A percentile compares a stretch with the other conserved stretches of the same genome.
Conservation (phyloP, 495 filamentous ascomycete species). For the Podospora sp. region DNA sequence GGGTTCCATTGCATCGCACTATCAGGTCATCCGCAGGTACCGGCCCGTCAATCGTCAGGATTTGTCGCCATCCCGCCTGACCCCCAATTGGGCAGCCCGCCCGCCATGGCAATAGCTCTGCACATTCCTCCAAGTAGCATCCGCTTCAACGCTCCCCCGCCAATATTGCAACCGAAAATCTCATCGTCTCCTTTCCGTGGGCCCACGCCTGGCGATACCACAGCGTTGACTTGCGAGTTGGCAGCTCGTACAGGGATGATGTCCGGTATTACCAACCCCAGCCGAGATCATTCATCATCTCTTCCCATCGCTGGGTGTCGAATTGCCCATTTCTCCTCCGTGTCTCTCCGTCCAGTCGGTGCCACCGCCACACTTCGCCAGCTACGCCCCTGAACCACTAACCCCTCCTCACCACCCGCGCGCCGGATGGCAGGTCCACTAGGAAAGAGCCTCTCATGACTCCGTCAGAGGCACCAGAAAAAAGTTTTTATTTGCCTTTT, state of each 20-base stretch:
- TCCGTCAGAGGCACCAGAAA: too few species aligned
- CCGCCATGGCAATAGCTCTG: background rate
- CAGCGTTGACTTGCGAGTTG: background rate
- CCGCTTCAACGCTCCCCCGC: conserved; percentile 1
- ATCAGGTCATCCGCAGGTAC: background rate
- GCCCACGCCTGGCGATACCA: too few species aligned
- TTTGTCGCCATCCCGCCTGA: background rate
- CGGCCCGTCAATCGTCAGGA: background rate
- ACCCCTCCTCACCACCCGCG: background rate
- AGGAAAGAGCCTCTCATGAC: background rate
- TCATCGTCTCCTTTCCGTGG: background rate
- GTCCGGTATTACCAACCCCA: conserved; percentile 5
- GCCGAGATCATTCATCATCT: conserved; percentile 13
- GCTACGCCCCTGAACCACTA: background rate
- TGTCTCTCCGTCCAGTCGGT: background rate
- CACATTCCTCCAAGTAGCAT: conserved; percentile 4
- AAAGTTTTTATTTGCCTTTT: too few species aligned
- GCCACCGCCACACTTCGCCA: background rate
- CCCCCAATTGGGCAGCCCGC: conserved; percentile 2
- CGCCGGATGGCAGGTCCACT: background rate
- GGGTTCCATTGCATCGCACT: background rate
- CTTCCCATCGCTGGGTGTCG: background rate
- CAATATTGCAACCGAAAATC: conserved; percentile 9
- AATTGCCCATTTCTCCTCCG: background rate
- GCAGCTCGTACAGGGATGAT: background rate